Percentiles rank a stretch among this genome's conserved stretches.
Conservation (phyloP, 306 rosid genomes). For the Fagus sylvatica region DNA sequence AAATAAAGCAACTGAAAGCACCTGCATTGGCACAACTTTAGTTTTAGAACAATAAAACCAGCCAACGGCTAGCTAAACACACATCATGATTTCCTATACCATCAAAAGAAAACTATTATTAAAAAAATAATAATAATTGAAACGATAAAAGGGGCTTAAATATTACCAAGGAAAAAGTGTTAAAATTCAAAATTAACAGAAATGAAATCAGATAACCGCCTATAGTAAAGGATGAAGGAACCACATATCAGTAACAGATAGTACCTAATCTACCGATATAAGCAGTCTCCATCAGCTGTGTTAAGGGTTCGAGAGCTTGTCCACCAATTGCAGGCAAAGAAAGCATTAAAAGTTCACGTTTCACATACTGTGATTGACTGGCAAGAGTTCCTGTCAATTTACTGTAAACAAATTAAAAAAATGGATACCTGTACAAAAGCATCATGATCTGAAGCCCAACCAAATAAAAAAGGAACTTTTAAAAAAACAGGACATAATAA, state of each 20-base stretch:
- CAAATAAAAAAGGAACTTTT: background rate
- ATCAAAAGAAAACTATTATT: background rate
- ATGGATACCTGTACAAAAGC: background rate
- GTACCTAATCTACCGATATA: constrained; percentile 86
- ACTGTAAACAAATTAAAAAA: constrained; percentile 37
- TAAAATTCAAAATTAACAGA: background rate
- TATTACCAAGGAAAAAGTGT: background rate
- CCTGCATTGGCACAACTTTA: background rate
- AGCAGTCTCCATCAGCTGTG: constrained; percentile 96
- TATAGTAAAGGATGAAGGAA: background rate
- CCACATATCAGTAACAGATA: background rate
- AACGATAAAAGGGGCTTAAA: background rate
- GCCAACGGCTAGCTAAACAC: background rate
- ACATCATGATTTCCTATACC: background rate
- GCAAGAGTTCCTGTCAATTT: constrained; percentile 34
- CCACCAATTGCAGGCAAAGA: constrained; percentile 81
- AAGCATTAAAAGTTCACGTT: constrained; percentile 67
- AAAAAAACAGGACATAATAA: background rate
- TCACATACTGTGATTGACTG: constrained; percentile 35
- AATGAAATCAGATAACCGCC: background rate
- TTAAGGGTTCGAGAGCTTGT: constrained; percentile 90
- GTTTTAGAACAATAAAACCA: background rate
- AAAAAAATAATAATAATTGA: background rate
- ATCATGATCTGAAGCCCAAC: background rate
- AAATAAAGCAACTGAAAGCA: background rate